Evolutionary conservation across 441 rosid genomes (phyloP).

Genomic region (Breynia disticha): DNA sequence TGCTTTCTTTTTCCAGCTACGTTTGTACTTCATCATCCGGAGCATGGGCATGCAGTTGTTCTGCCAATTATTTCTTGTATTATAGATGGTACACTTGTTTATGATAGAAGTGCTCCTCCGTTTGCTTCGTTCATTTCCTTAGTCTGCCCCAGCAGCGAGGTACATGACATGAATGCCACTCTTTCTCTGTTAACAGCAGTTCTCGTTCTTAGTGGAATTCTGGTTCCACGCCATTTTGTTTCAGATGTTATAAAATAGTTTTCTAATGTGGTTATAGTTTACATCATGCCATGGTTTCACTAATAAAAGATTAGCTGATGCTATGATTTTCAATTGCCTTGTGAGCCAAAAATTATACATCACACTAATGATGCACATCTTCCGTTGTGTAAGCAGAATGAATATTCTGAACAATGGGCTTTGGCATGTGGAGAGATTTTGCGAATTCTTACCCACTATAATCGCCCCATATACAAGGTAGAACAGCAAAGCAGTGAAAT

Average conservation of each 20-base stretch:
- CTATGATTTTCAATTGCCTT: not conserved
- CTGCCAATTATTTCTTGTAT: slow-evolving; percentile 94
- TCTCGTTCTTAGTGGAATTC: not conserved
- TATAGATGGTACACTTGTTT: slow-evolving; percentile 81
- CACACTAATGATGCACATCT: slow-evolving; percentile 3
- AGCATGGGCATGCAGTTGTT: slow-evolving; percentile 95
- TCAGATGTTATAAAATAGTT: too few species aligned
- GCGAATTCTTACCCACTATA: slow-evolving; percentile 93
- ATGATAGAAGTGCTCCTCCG: slow-evolving; percentile 68
- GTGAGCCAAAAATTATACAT: not conserved
- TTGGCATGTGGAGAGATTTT: slow-evolving; percentile 95
- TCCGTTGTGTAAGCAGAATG: slow-evolving; percentile 46
- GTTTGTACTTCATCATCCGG: slow-evolving; percentile 97
- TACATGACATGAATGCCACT: slow-evolving; percentile 16
- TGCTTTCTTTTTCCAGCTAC: slow-evolving; percentile 45
- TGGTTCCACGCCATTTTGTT: too few species aligned
- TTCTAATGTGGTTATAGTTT: too few species aligned
- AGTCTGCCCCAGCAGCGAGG: slow-evolving; percentile 84
- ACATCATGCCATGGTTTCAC: too few species aligned
- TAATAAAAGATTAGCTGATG: not conserved
- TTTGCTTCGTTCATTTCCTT: slow-evolving; percentile 94
- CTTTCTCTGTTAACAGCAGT: not conserved
- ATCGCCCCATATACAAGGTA: slow-evolving; percentile 84
- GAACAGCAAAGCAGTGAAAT: slow-evolving; percentile 54
- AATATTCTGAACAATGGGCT: slow-evolving; percentile 99